phyloP scores from a whole-genome alignment of 768 basidiomycete species.

The Phanerodontia chrysosporium region DNA sequence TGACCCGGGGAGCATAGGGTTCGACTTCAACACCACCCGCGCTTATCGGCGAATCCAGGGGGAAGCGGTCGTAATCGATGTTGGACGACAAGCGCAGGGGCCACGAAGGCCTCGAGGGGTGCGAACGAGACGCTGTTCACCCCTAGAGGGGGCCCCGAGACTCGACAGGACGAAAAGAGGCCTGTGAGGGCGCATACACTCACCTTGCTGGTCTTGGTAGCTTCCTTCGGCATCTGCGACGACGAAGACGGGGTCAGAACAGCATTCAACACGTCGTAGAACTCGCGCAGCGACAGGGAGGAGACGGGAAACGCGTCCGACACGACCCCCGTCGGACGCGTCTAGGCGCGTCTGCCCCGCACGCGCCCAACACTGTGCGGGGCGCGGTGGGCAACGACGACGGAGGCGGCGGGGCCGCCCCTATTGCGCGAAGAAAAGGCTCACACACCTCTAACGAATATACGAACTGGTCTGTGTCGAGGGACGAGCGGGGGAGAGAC shows the following conservation, averaged over 20 bases:
- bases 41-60: slow-evolving; percentile 7
- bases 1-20: not conserved
- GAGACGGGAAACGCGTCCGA: slow-evolving; percentile 7
- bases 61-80: slow-evolving; percentile 4
- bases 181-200: slow-evolving; percentile 23
- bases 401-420: not conserved
- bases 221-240: slow-evolving; percentile 74
- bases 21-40: not conserved
- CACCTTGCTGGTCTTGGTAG: slow-evolving; percentile 66
- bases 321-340: slow-evolving; percentile 8
- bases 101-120: not conserved
- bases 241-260: slow-evolving; percentile 30
- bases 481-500: not conserved
- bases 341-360: slow-evolving; percentile 10
- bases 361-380: slow-evolving; percentile 8
- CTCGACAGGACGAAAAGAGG: not conserved
- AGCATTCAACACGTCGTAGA: slow-evolving; percentile 36
- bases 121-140: not conserved
- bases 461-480: not conserved
- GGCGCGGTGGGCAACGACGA: slow-evolving; percentile 2
- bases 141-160: not conserved
- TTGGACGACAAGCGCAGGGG: not conserved
- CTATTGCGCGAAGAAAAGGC: not conserved
- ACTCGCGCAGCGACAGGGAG: not conserved
- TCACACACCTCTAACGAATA: slow-evolving; percentile 5